phyloP scores from a whole-genome alignment of 2,329 filamentous ascomycete genomes.

The Xylariaceae sp. region DNA sequence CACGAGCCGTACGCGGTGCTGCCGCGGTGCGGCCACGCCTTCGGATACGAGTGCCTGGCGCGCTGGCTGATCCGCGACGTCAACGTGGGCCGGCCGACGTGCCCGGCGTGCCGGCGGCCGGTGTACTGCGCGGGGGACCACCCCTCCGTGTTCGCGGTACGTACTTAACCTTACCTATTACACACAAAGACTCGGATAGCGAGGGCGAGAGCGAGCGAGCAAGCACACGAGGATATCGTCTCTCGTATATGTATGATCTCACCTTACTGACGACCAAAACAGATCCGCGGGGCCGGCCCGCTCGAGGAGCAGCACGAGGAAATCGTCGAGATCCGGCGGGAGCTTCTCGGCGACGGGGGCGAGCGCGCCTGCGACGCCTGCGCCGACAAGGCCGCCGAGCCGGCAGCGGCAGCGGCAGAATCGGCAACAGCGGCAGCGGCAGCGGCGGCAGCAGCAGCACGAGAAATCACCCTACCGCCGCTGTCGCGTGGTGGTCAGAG shows the following conservation, averaged over 20 bases:
- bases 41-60: slow-evolving; percentile 1
- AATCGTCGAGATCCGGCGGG: background rate
- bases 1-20: slow-evolving; percentile 9
- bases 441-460: no score
- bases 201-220: no score
- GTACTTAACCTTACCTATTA: no score
- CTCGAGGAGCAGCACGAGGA: background rate
- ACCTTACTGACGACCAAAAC: no score
- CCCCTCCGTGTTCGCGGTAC: background rate
- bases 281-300: background rate
- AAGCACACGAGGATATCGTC: no score
- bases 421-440: no score
- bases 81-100: background rate
- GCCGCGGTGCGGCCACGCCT: slow-evolving; percentile 5
- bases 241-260: no score
- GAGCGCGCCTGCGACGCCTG: background rate
- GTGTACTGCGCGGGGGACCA: background rate
- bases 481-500: no score
- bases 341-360: no score
- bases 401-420: no score
- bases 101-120: background rate
- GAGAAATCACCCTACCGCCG: no score
- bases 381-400: background rate
- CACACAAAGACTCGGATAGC: no score
- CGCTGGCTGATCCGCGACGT: background rate